Evolutionary conservation across 2,329 filamentous ascomycete species (phyloP), one percentile per base, ranked within the genome.

Genomic region (Blastomyces emzantsi): DNA sequence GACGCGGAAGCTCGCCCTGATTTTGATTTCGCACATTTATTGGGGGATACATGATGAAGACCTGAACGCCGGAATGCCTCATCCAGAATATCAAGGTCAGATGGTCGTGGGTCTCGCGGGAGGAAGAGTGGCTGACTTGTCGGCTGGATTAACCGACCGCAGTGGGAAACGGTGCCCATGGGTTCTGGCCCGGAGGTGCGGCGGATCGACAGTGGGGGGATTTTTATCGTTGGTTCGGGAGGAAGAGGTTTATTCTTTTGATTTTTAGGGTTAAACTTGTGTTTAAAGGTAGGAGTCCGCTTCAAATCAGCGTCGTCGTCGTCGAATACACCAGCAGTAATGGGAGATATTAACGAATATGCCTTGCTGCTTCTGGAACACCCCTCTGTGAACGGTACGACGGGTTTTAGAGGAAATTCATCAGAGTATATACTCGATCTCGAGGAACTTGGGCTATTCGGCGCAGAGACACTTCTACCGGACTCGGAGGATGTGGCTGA

Each of bases 161-260:
- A 39, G 39, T 58, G 51, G 54, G 30, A 28, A 15, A 45, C 17
- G 28, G 28, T 5, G 5, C 58, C 47, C 41, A 36, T 62, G 11
- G 55, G 64, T 13, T 65, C 64, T 59, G 62, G 65, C 13, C 67
- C 63, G 43, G 64, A 64, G 15, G 58, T 65, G 49, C 63, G 69
- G 25, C 69, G 71, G 49, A 71, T 66, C 9, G 69, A 64, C 2
- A 73, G 64, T n/a, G 73, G 74, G 6, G 69, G 66, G 55, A 74
- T 62, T 59, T 69, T 67, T 47, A 72, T 69, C 1, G 69, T 67
- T 33, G 77, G 76, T 28, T 74, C 74, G 5, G 72, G 69, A 19
- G 77, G 77, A 5, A 79, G 70, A 8, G 77, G 76, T 60, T 79
- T 79, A 62, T 78, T 75, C 63, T 68, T 73, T 25, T 73, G 62